A percentile compares a stretch with the other conserved stretches of the same genome.
Evolutionary conservation across 345 rosid genomes (phyloP).

Genomic region (Acer negundo): DNA sequence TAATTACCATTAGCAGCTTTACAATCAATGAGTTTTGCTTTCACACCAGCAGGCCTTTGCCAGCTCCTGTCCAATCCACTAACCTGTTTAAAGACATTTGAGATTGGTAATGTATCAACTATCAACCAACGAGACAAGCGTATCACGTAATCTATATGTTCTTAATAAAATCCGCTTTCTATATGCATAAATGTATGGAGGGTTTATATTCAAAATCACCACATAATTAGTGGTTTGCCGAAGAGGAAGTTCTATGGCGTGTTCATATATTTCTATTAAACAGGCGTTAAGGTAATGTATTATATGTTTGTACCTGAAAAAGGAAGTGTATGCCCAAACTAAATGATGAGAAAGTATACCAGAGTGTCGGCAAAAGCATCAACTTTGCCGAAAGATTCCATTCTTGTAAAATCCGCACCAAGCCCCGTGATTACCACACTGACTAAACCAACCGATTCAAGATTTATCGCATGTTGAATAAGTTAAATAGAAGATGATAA

Average conservation of each 20-base stretch:
- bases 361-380: slow-evolving; percentile 86
- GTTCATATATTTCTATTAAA: too few species aligned
- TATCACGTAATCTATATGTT: too few species aligned
- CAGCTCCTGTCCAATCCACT: slow-evolving; percentile 96
- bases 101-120: background rate
- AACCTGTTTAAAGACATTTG: slow-evolving; percentile 38
- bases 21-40: slow-evolving; percentile 72
- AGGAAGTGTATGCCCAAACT: background rate
- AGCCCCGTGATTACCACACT: slow-evolving; percentile 76
- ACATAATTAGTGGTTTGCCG: background rate
- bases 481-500: background rate
- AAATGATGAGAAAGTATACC: slow-evolving; percentile 35
- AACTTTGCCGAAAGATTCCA: slow-evolving; percentile 97
- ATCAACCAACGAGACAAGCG: too few species aligned
- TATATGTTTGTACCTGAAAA: background rate
- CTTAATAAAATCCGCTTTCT: background rate
- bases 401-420: slow-evolving; percentile 85
- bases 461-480: background rate
- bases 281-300: too few species aligned
- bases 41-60: slow-evolving; percentile 82
- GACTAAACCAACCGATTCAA: slow-evolving; percentile 38
- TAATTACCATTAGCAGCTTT: slow-evolving; percentile 57
- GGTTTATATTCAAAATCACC: too few species aligned
- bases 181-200: background rate
- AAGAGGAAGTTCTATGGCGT: too few species aligned